A percentile compares a stretch with the other conserved stretches of the same genome.
Evolutionary conservation across 345 rosid genomes (phyloP).

Genomic region (Camelina laxa): DNA sequence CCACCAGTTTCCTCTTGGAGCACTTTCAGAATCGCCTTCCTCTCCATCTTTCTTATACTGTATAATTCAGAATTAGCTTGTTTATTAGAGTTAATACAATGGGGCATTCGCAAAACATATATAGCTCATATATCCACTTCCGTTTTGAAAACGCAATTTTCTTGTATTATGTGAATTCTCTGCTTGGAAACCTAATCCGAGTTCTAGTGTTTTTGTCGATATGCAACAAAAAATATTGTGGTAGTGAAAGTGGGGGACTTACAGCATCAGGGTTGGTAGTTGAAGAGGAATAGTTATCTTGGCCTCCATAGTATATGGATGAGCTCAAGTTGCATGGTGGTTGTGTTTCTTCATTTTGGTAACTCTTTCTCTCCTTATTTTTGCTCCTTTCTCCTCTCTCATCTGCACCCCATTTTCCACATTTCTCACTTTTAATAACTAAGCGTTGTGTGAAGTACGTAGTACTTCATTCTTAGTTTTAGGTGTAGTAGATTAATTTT

Average conservation of each 20-base stretch:
- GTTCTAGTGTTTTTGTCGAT: slow-evolving; percentile 4
- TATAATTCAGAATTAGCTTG: neutral
- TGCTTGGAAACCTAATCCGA: slow-evolving; percentile 8
- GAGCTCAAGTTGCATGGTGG: slow-evolving; percentile 77
- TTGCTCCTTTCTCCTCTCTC: slow-evolving; percentile 47
- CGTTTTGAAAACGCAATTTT: neutral
- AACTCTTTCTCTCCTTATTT: slow-evolving; percentile 39
- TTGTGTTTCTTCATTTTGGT: slow-evolving; percentile 65
- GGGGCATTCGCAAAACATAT: neutral
- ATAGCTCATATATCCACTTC: neutral
- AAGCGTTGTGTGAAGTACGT: neutral
- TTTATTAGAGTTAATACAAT: slow-evolving; percentile 8
- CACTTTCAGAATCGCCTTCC: slow-evolving; percentile 60
- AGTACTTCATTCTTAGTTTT: slow-evolving; percentile 6
- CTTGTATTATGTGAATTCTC: neutral
- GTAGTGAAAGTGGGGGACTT: slow-evolving; percentile 41
- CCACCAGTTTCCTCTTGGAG: slow-evolving; percentile 97
- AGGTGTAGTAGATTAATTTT: neutral
- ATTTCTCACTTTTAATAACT: slow-evolving; percentile 9
- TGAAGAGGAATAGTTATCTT: slow-evolving; percentile 75
- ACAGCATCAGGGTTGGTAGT: slow-evolving; percentile 49
- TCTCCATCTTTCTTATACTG: slow-evolving; percentile 70
- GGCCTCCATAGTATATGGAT: slow-evolving; percentile 94
- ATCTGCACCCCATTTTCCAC: slow-evolving; percentile 27
- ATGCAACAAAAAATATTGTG: neutral